Evolutionary conservation across 1,284 basidiomycete species (phyloP).

Genomic region (Naganishia liquefaciens): DNA sequence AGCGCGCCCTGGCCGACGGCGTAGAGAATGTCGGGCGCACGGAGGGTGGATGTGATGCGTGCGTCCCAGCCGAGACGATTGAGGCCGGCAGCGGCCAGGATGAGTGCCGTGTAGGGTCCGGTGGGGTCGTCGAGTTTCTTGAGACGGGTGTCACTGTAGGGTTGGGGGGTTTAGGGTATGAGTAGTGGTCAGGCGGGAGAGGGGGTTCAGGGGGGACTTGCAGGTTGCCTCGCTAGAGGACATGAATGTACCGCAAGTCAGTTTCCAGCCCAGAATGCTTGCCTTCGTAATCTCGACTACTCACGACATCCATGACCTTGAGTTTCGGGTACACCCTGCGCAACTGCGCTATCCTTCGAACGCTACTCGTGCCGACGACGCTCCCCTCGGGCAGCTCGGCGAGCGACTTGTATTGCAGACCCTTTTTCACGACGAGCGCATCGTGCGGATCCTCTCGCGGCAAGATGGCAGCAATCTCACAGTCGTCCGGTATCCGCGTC

Average conservation of each 20-base stretch:
- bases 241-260: not conserved
- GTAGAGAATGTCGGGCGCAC: constrained; percentile 69
- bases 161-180: not conserved
- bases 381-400: constrained; percentile 85
- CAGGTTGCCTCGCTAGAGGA: constrained; percentile 39
- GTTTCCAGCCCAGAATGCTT: constrained; percentile 43
- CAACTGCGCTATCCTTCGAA: constrained; percentile 88
- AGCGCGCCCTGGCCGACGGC: constrained; percentile 95
- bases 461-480: constrained; percentile 79
- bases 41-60: constrained; percentile 76
- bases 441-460: constrained; percentile 89
- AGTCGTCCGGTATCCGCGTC: constrained; percentile 79
- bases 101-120: constrained; percentile 82
- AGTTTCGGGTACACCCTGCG: constrained; percentile 76
- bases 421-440: constrained; percentile 81
- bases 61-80: constrained; percentile 75
- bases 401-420: constrained; percentile 68
- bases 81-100: constrained; percentile 92
- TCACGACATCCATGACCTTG: constrained; percentile 83
- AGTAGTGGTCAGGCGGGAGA: not conserved
- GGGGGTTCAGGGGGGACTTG: constrained; percentile 22
- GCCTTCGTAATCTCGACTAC: constrained; percentile 57
- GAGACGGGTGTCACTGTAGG: constrained; percentile 75
- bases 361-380: constrained; percentile 91
- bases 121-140: constrained; percentile 84